Evolutionary conservation across 305 asterid genomes (phyloP).

Genomic region (Fraxinus floribunda): DNA sequence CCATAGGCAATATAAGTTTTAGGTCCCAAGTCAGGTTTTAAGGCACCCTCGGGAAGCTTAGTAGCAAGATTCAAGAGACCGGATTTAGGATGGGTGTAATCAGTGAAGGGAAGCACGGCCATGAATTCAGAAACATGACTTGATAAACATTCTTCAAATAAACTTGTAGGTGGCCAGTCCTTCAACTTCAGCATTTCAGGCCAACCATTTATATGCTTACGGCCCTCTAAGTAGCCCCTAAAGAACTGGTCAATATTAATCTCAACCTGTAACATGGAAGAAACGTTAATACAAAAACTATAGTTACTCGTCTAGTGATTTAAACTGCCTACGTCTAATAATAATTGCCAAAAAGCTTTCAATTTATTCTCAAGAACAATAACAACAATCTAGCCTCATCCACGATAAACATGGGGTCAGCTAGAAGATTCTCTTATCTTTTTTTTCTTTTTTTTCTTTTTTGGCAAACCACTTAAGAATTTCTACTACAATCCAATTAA

Average conservation of each 20-base stretch:
- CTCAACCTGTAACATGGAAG: conserved; percentile 53
- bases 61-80: conserved; percentile 72
- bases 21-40: conserved; percentile 88
- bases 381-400: not conserved
- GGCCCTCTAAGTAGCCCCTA: conserved; percentile 72
- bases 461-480: not conserved
- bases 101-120: conserved; percentile 75
- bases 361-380: not conserved
- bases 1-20: conserved; percentile 82
- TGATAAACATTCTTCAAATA: conserved; percentile 70
- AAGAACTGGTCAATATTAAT: conserved; percentile 64
- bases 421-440: not conserved
- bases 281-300: not conserved
- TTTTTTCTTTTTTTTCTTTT: not conserved
- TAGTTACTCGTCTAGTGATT: not conserved
- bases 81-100: conserved; percentile 62
- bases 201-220: conserved; percentile 56
- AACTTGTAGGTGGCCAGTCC: conserved; percentile 80
- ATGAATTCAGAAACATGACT: conserved; percentile 69
- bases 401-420: not conserved
- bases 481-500: not conserved
- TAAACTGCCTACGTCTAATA: not conserved
- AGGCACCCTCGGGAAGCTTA: conserved; percentile 65
- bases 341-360: not conserved
- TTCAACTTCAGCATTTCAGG: conserved; percentile 76